These are phyloP conservation scores for Boletus sp. DNA, from an alignment of 1,284 basidiomycete genomes.

Conservation along the genomic window DNA sequence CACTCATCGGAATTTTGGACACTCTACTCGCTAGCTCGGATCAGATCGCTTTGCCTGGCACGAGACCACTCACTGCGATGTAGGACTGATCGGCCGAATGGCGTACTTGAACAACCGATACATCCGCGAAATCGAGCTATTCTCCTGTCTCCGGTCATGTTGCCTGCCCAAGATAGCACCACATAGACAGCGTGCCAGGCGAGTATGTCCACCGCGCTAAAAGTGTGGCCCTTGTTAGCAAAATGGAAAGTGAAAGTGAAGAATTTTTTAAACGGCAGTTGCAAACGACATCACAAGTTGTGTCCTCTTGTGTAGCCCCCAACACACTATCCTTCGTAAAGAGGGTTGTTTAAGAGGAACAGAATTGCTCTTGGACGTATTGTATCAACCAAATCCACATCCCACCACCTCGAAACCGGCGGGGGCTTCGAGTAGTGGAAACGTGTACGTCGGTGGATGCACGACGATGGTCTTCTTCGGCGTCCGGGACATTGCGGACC, in stretches of 20 bases:
- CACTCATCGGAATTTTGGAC: slow-evolving; percentile 67
- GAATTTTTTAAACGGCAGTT: neutral
- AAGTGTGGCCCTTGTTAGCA: slow-evolving; percentile 18
- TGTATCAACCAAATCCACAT: slow-evolving; percentile 76
- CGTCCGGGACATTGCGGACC: slow-evolving; percentile 46
- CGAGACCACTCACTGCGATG: slow-evolving; percentile 47
- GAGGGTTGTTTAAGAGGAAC: slow-evolving; percentile 75
- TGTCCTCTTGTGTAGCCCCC: slow-evolving; percentile 84
- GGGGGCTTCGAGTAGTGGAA: slow-evolving; percentile 42
- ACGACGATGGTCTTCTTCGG: slow-evolving; percentile 88
- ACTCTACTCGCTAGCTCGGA: slow-evolving; percentile 39
- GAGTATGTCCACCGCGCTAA: slow-evolving; percentile 60
- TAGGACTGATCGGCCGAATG: slow-evolving; percentile 64
- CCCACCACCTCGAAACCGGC: slow-evolving; percentile 44
- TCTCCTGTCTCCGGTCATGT: slow-evolving; percentile 45
- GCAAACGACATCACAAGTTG: slow-evolving; percentile 36
- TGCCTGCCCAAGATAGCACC: slow-evolving; percentile 73
- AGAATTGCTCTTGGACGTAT: slow-evolving; percentile 70
- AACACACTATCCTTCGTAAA: slow-evolving; percentile 58
- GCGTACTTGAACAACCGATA: slow-evolving; percentile 80
- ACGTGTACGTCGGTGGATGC: slow-evolving; percentile 53
- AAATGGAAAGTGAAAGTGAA: slow-evolving; percentile 4
- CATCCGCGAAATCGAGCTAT: slow-evolving; percentile 39
- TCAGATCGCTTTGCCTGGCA: neutral
- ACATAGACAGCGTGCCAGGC: slow-evolving; percentile 67